Percentiles rank a stretch among this genome's conserved stretches.
Conservation (phyloP, 306 rosid genomes). For the Coriaria nepalensis region DNA sequence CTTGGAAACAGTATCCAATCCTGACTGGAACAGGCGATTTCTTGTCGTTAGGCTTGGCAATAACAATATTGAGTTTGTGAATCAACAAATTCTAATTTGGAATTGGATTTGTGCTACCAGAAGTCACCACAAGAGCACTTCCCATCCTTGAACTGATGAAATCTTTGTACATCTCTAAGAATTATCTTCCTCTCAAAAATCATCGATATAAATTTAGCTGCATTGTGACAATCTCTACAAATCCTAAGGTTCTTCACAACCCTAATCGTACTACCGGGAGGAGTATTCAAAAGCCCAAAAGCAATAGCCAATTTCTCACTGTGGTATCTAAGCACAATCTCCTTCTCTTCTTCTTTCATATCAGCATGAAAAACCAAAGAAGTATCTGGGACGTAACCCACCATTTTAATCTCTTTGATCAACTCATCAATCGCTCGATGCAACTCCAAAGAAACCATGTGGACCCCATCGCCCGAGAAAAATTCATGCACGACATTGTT, state of each 20-base stretch:
- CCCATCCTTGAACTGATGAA: conserved; percentile 72
- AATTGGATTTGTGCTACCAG: conserved; percentile 36
- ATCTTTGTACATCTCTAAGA: conserved; percentile 71
- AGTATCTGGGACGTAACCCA: conserved; percentile 66
- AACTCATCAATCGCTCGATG: conserved; percentile 54
- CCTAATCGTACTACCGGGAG: conserved; percentile 55
- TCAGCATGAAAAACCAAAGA: conserved; percentile 55
- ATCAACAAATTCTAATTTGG: neutral
- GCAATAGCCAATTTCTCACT: conserved; percentile 80
- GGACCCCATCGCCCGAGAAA: conserved; percentile 67
- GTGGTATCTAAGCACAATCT: conserved; percentile 58
- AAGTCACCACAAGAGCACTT: conserved; percentile 79
- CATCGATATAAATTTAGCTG: conserved; percentile 58
- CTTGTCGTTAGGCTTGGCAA: too few relatives aligned
- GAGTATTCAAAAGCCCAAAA: conserved; percentile 56
- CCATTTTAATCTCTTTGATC: conserved; percentile 50
- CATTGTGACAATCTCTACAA: conserved; percentile 69
- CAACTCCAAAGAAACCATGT: conserved; percentile 28
- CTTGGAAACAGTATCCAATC: too few relatives aligned
- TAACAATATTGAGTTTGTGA: neutral
- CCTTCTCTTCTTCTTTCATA: conserved; percentile 55
- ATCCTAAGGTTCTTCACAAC: conserved; percentile 77
- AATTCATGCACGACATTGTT: conserved; percentile 79
- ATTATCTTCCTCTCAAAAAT: conserved; percentile 55
- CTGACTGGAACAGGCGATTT: too few relatives aligned